Evolutionary conservation across 164 flowering plant genomes (phyloP), one percentile per base, ranked within the genome.

Genomic region (Piper betle): DNA sequence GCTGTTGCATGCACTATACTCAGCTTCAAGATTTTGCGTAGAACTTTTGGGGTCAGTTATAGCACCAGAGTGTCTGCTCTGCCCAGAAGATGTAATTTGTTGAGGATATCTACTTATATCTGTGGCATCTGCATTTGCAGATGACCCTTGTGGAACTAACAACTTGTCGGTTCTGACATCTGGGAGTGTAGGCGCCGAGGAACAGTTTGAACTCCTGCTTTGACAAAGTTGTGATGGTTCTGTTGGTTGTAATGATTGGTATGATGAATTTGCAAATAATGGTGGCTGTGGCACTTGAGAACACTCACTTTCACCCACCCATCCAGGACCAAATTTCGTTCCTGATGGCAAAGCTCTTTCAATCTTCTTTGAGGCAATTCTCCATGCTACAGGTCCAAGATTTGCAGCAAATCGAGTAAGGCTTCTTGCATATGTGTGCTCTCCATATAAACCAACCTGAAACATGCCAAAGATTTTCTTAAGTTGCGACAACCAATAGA

Each of bases 311-410:
- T 83, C 84, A 52, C 78, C 84, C 19, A 82, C 77, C 88, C 85
- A 81, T 52, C 90, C 90, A 52, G 80, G 90, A 55, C 87, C 84
- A 69, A 77, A 81, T 69, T 77, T 66, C 17, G 72, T 41, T 59
- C 86, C 93, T 53, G 62, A 8, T 11, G 96, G 95, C 73, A 90
- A 76, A 54, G 70, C 76, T 33, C 71, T 64, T 52, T 66, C 75
- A 40, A 86, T 81, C 69, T 82, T 93, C 81, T 72, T 79, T 8
- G 87, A 79, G 55, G 93, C 94, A 37, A 86, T 69, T 66, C 77
- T 76, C 96, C 95, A 83, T 42, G 78, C 93, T 64, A 69, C 72
- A 39, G 95, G 89, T 25, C 99, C 99, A 68, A 88, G 83, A 70
- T 75, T 75, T 40, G 88, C 92, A 60, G 95, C 91, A 80, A 81